Conservation (phyloP, 352 stramenopile genomes). For the Globisporangium paddicum region DNA sequence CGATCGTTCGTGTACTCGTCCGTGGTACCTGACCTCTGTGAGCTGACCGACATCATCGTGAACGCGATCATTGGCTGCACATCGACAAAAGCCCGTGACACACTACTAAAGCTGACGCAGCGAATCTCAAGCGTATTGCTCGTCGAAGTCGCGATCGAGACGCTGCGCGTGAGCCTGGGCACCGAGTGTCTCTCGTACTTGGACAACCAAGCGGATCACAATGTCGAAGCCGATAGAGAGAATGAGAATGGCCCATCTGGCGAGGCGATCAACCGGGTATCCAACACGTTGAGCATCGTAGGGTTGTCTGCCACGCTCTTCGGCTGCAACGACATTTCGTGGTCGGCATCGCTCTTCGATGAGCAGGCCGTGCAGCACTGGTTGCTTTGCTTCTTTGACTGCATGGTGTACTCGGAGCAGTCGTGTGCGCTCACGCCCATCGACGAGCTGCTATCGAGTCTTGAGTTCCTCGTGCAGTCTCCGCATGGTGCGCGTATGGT, state of each 20-base stretch:
- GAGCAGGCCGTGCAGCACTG: constrained; percentile 12
- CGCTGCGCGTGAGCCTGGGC: constrained; percentile 18
- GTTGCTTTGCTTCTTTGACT: constrained; percentile 19
- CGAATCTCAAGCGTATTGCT: constrained; percentile 23
- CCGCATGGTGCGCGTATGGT: neutral
- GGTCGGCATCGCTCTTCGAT: constrained; percentile 16
- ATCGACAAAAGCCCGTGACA: constrained; percentile 21
- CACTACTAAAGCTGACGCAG: constrained; percentile 22
- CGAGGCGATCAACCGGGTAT: constrained; percentile 6
- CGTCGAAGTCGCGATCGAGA: constrained; percentile 18
- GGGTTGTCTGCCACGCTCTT: constrained; percentile 7
- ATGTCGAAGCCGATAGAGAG: constrained; percentile 12
- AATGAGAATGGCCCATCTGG: constrained; percentile 4
- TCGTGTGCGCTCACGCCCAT: constrained; percentile 25
- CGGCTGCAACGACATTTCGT: constrained; percentile 5
- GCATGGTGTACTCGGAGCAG: constrained; percentile 15
- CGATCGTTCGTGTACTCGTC: constrained; percentile 14
- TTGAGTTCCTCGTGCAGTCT: constrained; percentile 8
- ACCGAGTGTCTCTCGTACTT: constrained; percentile 26
- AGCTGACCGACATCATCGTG: constrained; percentile 20
- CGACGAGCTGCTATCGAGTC: constrained; percentile 17
- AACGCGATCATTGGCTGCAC: constrained; percentile 37
- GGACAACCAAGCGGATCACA: constrained; percentile 1
- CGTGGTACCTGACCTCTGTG: constrained; percentile 11
- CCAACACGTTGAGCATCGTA: constrained; percentile 16